Evolutionary conservation across 2,329 filamentous ascomycete species (phyloP), one percentile per base, ranked within the genome.

Genomic region (Botrytis cinerea): DNA sequence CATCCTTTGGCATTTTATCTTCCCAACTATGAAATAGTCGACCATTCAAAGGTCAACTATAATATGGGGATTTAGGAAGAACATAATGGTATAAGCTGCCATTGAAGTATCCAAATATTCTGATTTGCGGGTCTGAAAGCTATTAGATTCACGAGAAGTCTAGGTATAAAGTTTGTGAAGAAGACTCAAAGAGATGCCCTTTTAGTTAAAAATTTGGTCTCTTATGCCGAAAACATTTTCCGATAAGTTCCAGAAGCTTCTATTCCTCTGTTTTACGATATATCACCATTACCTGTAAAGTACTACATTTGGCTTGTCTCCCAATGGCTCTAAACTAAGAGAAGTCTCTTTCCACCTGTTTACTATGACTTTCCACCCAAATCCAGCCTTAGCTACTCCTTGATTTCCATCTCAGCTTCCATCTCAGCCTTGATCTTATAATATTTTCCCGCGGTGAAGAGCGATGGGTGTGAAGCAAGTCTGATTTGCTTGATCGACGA

Each of bases 351-450:
- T 70, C 43, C 45, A 63, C 62, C 43, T 63, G 57, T 70, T 73
- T 62, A 70, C 32, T 70, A 62, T 43, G 35, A 57, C 5, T 8
- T 70, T 54, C 20, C 57, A 70, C 22, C 63, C 28, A 70, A 73
- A 69, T 45, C 43, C 32, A 28, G 20, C 40, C 28, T 40, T 35
- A 54, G 61, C 28, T 40, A 22, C 38, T 63, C 43, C 54, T 22
- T 63, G 54, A 63, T 14, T 48, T 2, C 20, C 57, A 63, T 70
- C 32, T 73, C 43, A 57, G 54, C 28, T 48, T 2, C 20, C 57
- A 63, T 70, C 32, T 73, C 57, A 57, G 43, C 40, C 14, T 63
- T 28, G 32, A 73, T 70, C 64, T 73, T n/a, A 57, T 10, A 70
- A 38, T 9, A 60, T 46, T 32, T 63, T 25, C 32, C 32, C n/a